Conservation (phyloP, 345 rosid genomes). For the Jatropha curcas region DNA sequence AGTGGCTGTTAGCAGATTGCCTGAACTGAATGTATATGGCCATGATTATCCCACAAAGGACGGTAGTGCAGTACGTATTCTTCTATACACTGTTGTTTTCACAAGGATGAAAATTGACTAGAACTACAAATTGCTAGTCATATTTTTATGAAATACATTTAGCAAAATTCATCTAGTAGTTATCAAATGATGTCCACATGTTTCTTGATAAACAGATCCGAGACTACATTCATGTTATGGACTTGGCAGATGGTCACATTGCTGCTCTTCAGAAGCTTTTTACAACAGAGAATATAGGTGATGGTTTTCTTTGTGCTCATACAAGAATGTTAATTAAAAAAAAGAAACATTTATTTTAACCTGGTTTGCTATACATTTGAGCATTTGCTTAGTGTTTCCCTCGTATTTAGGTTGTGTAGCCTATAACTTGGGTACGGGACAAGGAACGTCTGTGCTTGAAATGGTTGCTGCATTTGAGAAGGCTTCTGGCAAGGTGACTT, state of each 20-base stretch:
- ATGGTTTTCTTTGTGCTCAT: slow-evolving; percentile 2
- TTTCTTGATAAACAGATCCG: slow-evolving; percentile 52
- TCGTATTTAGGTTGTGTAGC: slow-evolving; percentile 66
- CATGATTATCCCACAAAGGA: slow-evolving; percentile 88
- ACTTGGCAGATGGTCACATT: slow-evolving; percentile 91
- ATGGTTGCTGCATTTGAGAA: slow-evolving; percentile 95
- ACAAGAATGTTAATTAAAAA: slow-evolving; percentile 8
- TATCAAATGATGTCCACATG: not conserved
- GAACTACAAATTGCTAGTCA: no score
- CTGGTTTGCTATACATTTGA: not conserved
- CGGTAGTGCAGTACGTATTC: slow-evolving; percentile 76
- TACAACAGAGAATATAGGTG: slow-evolving; percentile 61
- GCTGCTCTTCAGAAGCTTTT: slow-evolving; percentile 79
- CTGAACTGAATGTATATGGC: slow-evolving; percentile 93
- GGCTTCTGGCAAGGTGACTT: slow-evolving; percentile 79
- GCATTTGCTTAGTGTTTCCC: not conserved
- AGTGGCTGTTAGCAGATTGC: slow-evolving; percentile 89
- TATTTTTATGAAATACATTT: no score
- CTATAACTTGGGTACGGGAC: slow-evolving; percentile 88
- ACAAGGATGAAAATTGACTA: not conserved
- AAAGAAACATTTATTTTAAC: not conserved
- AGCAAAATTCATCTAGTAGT: no score
- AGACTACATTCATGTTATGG: slow-evolving; percentile 96
- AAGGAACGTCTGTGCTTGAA: slow-evolving; percentile 85
- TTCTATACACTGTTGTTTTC: not conserved